Evolutionary conservation across 192 early-diverging fungal species (phyloP).

Genomic region (Bifiguratus adelaidae): DNA sequence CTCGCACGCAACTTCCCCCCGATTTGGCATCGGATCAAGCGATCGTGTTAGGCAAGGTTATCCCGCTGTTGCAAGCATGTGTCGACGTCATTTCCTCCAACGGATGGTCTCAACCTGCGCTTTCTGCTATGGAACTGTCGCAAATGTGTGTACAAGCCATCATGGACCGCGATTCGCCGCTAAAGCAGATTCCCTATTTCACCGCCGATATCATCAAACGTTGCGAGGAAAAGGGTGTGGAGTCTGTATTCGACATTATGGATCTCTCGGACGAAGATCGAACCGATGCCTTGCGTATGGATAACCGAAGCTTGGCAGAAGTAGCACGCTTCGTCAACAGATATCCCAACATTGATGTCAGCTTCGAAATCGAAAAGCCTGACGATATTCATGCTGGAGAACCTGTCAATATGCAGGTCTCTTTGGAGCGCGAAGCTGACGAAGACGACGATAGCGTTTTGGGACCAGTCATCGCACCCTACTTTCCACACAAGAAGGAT

Average conservation of each 20-base stretch:
- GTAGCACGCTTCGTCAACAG: slow-evolving; percentile 85
- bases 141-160: slow-evolving; percentile 97
- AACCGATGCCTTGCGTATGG: slow-evolving; percentile 48
- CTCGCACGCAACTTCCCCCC: slow-evolving; percentile 75
- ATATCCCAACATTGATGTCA: slow-evolving; percentile 87
- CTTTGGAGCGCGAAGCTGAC: slow-evolving; percentile 75
- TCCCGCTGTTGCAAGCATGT: slow-evolving; percentile 84
- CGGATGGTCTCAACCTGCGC: slow-evolving; percentile 82
- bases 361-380: slow-evolving; percentile 52
- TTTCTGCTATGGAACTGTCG: slow-evolving; percentile 91
- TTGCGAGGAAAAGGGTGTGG: slow-evolving; percentile 59
- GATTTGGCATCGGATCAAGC: slow-evolving; percentile 91
- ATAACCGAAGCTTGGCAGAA: slow-evolving; percentile 53
- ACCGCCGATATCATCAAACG: slow-evolving; percentile 56
- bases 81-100: slow-evolving; percentile 91
- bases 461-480: slow-evolving; percentile 85
- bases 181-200: slow-evolving; percentile 91
- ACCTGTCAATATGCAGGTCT: slow-evolving; percentile 52
- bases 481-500: slow-evolving; percentile 79
- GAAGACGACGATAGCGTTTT: slow-evolving; percentile 50
- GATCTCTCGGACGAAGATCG: slow-evolving; percentile 89
- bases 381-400: slow-evolving; percentile 54
- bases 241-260: slow-evolving; percentile 86
- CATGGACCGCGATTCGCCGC: slow-evolving; percentile 87
- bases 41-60: slow-evolving; percentile 40